phyloP scores from a whole-genome alignment of 805 yeast species.

The Metschnikowia aberdeeniae region DNA sequence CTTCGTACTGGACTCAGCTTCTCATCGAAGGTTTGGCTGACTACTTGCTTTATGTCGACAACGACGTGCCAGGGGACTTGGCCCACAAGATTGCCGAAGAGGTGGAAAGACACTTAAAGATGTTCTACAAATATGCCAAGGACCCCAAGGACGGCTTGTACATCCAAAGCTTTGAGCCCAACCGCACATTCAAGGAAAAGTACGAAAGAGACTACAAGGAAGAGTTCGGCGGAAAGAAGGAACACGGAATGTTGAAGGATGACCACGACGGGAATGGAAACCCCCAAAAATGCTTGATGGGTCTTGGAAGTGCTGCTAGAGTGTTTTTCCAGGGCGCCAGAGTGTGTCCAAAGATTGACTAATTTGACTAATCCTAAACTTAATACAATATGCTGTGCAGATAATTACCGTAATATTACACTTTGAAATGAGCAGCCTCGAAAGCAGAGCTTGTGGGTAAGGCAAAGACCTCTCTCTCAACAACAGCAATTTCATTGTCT shows the following conservation, averaged over 20 bases:
- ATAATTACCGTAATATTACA: slow-evolving; percentile 4
- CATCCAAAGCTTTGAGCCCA: slow-evolving; percentile 56
- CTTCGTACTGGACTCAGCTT: slow-evolving; percentile 59
- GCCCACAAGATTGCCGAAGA: slow-evolving; percentile 38
- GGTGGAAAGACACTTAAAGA: slow-evolving; percentile 50
- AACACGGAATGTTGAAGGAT: slow-evolving; percentile 45
- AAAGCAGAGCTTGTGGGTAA: slow-evolving; percentile 61
- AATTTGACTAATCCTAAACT: background rate
- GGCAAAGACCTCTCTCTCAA: slow-evolving; percentile 70
- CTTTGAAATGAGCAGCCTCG: slow-evolving; percentile 38
- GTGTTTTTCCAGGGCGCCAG: slow-evolving; percentile 66
- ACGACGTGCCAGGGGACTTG: slow-evolving; percentile 35
- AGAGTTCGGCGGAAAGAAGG: slow-evolving; percentile 54
- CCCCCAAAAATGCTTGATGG: slow-evolving; percentile 54
- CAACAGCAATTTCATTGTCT: slow-evolving; percentile 57
- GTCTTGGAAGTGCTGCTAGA: slow-evolving; percentile 64
- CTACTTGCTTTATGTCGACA: slow-evolving; percentile 49
- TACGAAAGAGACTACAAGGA: slow-evolving; percentile 45
- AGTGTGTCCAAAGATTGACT: slow-evolving; percentile 22
- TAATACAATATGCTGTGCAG: background rate
- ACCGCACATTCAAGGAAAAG: slow-evolving; percentile 46
- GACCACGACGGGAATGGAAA: slow-evolving; percentile 43
- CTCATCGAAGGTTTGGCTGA: slow-evolving; percentile 67
- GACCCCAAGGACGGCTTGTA: slow-evolving; percentile 59
- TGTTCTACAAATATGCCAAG: slow-evolving; percentile 52